Conservation (phyloP, 345 rosid species). For the Firmiana major region DNA sequence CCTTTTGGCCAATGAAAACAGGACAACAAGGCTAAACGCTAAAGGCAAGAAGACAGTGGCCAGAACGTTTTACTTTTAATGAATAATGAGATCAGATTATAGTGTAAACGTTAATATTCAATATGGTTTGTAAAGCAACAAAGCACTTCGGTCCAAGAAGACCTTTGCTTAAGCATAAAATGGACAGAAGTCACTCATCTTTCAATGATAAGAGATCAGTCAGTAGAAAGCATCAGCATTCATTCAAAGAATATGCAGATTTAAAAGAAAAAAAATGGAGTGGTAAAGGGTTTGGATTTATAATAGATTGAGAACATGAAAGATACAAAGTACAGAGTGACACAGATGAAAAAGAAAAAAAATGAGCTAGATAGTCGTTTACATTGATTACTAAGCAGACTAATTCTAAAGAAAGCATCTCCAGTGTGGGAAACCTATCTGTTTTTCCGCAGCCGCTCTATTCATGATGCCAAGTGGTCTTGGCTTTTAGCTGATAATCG, state of each 20-base stretch:
- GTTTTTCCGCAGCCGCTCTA: neutral
- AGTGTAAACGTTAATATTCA: neutral
- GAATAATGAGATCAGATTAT: neutral
- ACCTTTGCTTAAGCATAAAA: neutral
- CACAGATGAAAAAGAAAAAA: neutral
- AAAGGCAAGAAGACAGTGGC: neutral
- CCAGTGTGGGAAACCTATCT: neutral
- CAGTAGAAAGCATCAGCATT: neutral
- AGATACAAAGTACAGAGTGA: neutral
- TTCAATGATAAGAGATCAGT: neutral
- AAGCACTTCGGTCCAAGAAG: neutral
- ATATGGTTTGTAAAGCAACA: neutral
- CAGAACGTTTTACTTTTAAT: neutral
- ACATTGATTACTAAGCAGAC: slow-evolving; percentile 5
- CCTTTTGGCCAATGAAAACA: neutral
- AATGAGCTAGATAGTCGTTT: neutral
- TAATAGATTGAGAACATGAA: neutral
- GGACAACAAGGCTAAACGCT: neutral
- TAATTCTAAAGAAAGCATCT: neutral
- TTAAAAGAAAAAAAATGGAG: neutral
- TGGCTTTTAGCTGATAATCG: slow-evolving; percentile 64
- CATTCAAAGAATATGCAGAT: neutral
- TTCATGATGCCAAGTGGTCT: slow-evolving; percentile 18
- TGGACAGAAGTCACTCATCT: neutral
- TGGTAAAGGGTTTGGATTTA: neutral